Base-by-base conservation (phyloP, 805 yeast genomes). In the Saccharomycopsis javanensis region DNA sequence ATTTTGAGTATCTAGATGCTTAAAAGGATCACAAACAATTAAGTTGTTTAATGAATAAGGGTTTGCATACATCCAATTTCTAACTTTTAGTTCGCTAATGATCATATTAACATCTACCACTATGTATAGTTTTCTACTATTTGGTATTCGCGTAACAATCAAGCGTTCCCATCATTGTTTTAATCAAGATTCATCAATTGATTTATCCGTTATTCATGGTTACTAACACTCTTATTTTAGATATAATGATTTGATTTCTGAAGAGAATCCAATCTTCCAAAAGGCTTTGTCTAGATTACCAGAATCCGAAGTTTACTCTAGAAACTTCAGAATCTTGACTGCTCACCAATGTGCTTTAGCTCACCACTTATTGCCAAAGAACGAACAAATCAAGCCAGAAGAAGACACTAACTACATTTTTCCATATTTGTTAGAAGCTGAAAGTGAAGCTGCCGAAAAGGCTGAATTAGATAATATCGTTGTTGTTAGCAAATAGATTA, bases 401-500 rank as follows among this genome's bases (percentile, higher is more conserved):
- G 92, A 92, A 62, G 96, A 88, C 72, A 73, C 74, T 58, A 86
- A 86, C 65, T 91, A 90, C 76, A 79, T 94, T 69, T 73, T 87
- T 60, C 97, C 97, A 65, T 87, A 86, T 77, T 76, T 94, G 61
- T 80, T 91, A 68, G 97, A 94, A 78, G 95, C 92, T 61, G 98
- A 94, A 78, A 88, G 88, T 66, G 97, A 88, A 73, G 85, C 83
- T 53, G 77, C 79, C 63, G 99, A 94, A 79, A 89, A 85, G 75
- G 83, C 79, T 61, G 94, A 85, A 69, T 82, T 94, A 69, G 96
- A 94, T 79, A 86, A 88, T 79, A 77, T 88, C 64, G 75, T 61
- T 58, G 27, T 71, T 57, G 62, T 60, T n/a, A 59, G 46, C 48
- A 35, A 59, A 54, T 56, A 59, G 51, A 34, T 42, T 34, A 4